Evolutionary conservation across 768 basidiomycete genomes (phyloP).

Genomic region (Rickenella mellea): DNA sequence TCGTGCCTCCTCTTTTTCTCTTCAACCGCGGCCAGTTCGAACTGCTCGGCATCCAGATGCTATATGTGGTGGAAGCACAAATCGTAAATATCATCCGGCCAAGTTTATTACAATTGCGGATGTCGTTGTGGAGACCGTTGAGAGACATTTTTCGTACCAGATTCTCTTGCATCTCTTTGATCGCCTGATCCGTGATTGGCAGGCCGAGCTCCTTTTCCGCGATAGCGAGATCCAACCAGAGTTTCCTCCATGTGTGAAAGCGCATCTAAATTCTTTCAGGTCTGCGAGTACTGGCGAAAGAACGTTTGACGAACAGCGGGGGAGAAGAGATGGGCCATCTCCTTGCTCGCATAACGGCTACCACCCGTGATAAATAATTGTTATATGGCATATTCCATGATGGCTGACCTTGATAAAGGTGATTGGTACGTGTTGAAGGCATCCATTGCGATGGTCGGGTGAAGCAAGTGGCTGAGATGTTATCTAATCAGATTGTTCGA

Average conservation of each 20-base stretch:
- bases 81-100: neutral
- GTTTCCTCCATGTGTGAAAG: conserved; percentile 87
- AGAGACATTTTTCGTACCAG: too few species aligned
- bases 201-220: conserved; percentile 95
- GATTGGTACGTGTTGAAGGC: conserved; percentile 68
- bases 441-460: too few species aligned
- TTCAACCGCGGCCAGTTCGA: conserved; percentile 83
- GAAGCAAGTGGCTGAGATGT: too few species aligned
- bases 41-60: conserved; percentile 83
- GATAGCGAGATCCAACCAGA: conserved; percentile 94
- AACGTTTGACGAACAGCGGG: conserved; percentile 49
- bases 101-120: too few species aligned
- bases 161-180: conserved; percentile 91
- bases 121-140: too few species aligned
- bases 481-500: too few species aligned
- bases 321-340: conserved; percentile 98
- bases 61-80: conserved; percentile 18
- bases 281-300: neutral
- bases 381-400: neutral
- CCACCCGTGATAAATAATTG: conserved; percentile 1
- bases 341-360: conserved; percentile 98
- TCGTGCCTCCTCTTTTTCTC: conserved; percentile 98
- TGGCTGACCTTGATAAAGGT: conserved; percentile 60
- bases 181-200: conserved; percentile 80
- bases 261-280: conserved; percentile 52